Evolutionary conservation across 2,329 filamentous ascomycete species (phyloP), one percentile per base, ranked within the genome.

Genomic region (Fusarium hainanense): DNA sequence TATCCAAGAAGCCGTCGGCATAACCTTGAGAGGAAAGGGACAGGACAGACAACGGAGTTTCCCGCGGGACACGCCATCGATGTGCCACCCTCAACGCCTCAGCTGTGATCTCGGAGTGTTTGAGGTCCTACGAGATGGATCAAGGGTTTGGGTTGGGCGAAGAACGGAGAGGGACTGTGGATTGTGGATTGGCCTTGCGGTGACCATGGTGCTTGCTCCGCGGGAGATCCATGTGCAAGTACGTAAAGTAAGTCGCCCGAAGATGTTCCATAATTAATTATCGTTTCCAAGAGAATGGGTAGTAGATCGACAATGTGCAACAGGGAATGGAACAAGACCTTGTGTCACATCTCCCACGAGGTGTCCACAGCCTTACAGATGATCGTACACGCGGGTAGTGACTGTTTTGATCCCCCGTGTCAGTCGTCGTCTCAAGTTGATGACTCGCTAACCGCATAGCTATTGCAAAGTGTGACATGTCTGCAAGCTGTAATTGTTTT

Each of bases 221-320:
- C 20, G 28, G 49, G 48, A 55, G 42, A 49, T 62, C 61, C 57
- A 62, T 54, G 46, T 56, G 34, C 48, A 32, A 34, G 27, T 51
- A 40, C 55, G 49, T 16, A 23, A 13, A 43, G 41, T 23, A 42
- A 25, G 34, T 41, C 18, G 20, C 43, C 58, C 56, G 54, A 51
- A 34, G 30, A 46, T 56, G 34, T 65, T 27, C 34, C 52, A 65
- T 49, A 37, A 37, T 37, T 37, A 37, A 37, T 37, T 12, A 47
- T 60, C 20, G 47, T 66, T 48, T 68, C 58, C 70, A 63, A 47
- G 65, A 73, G 72, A 51, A 73, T 74, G 72, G 70, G 70, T 55
- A 30, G 58, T 72, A 72, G 72, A 74, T 73, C 68, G 68, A 60
- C 72, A 70, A 74, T 73, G 66, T 70, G 63, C 67, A 66, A 54